Percentiles rank a stretch among this genome's conserved stretches.
phyloP scores from a whole-genome alignment of 1,284 basidiomycete species.

The Malassezia globosa region DNA sequence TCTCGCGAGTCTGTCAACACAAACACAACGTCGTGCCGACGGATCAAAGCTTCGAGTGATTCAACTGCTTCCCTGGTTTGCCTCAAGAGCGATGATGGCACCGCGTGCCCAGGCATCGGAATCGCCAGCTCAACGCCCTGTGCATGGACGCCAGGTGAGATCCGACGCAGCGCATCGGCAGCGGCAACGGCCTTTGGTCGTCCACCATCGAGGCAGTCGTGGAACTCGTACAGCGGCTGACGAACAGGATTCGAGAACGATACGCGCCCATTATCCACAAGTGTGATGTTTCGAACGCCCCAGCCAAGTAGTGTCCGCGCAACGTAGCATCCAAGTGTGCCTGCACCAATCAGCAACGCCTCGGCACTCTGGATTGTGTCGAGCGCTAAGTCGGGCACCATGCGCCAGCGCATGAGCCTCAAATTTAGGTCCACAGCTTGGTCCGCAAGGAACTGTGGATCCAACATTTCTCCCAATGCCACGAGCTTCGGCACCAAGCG shows the following conservation, averaged over 20 bases:
- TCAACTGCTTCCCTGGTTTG: constrained; percentile 60
- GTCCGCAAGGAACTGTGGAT: constrained; percentile 70
- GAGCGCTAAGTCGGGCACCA: constrained; percentile 75
- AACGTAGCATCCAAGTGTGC: constrained; percentile 93
- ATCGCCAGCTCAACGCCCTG: constrained; percentile 64
- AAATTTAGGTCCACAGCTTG: constrained; percentile 94
- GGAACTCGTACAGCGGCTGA: constrained; percentile 88
- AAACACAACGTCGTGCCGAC: constrained; percentile 77
- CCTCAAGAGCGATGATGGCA: constrained; percentile 53
- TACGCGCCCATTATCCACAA: constrained; percentile 78
- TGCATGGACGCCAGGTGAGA: constrained; percentile 85
- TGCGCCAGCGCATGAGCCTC: constrained; percentile 95
- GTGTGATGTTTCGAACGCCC: constrained; percentile 84
- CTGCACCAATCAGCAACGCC: constrained; percentile 81
- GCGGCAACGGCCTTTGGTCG: constrained; percentile 87
- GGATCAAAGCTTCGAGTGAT: constrained; percentile 64
- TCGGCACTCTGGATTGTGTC: constrained; percentile 69
- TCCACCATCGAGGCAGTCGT: constrained; percentile 83
- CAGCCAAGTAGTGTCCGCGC: constrained; percentile 72
- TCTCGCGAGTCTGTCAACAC: constrained; percentile 96
- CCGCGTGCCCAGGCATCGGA: constrained; percentile 94
- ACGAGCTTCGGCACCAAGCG: constrained; percentile 79
- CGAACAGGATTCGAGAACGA: constrained; percentile 94
- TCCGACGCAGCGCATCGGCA: constrained; percentile 69
- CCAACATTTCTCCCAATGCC: constrained; percentile 89